Percentiles rank a stretch among this genome's conserved stretches.
Evolutionary conservation across 1,139 yeast genomes (phyloP).

Genomic region (Protomyces lactucae-debilis): DNA sequence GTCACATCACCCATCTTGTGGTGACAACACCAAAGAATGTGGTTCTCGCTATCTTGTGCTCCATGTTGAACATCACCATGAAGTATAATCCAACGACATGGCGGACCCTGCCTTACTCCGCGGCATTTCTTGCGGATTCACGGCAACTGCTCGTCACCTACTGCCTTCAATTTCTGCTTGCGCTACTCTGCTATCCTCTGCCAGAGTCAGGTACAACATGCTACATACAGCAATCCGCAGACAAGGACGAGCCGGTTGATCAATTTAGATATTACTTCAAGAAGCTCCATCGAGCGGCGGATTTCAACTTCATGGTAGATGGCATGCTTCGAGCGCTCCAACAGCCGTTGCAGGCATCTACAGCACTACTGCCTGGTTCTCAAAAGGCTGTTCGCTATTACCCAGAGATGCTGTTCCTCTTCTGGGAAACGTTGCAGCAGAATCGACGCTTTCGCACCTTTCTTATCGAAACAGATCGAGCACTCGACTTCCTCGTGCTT

Average conservation of each 20-base stretch:
- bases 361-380: constrained; percentile 39
- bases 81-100: constrained; percentile 38
- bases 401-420: constrained; percentile 53
- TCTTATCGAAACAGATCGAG: constrained; percentile 47
- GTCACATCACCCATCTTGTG: constrained; percentile 19
- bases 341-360: constrained; percentile 38
- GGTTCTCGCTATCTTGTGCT: constrained; percentile 56
- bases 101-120: constrained; percentile 43
- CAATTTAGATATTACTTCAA: constrained; percentile 39
- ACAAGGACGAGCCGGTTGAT: constrained; percentile 32
- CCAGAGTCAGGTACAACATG: constrained; percentile 41
- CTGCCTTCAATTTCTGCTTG: constrained; percentile 57
- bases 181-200: constrained; percentile 61
- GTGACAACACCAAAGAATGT: constrained; percentile 38
- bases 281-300: constrained; percentile 42
- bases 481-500: constrained; percentile 53
- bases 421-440: constrained; percentile 76
- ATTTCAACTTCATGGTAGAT: constrained; percentile 47
- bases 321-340: constrained; percentile 37
- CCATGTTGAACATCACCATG: constrained; percentile 55
- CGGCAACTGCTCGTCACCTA: constrained; percentile 54
- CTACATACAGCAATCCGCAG: constrained; percentile 19
- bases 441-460: constrained; percentile 47
- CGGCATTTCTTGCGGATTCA: constrained; percentile 45
- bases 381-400: constrained; percentile 38